A percentile compares a stretch with the other conserved stretches of the same genome.
phyloP scores from a whole-genome alignment of 768 basidiomycete species.

The Hericium erinaceus region DNA sequence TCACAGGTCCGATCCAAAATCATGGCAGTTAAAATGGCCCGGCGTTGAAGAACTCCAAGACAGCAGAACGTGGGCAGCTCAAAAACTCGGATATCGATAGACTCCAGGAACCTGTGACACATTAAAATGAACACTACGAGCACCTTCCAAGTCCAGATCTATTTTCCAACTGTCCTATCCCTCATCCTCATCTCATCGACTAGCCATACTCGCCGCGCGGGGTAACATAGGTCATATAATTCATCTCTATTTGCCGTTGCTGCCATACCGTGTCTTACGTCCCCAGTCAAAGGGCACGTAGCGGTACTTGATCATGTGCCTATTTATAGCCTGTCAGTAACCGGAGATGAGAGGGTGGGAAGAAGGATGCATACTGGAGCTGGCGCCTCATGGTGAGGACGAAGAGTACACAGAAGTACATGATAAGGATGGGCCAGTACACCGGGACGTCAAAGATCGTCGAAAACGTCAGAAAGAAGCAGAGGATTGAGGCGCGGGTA shows the following conservation, averaged over 20 bases:
- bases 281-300: slow-evolving; percentile 95
- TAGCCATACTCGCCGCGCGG: neutral
- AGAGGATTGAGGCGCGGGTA: slow-evolving; percentile 80
- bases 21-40: no score
- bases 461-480: slow-evolving; percentile 73
- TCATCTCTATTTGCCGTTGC: slow-evolving; percentile 34
- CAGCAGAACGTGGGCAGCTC: no score
- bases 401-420: slow-evolving; percentile 95
- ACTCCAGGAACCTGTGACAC: neutral
- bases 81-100: no score
- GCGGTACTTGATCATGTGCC: slow-evolving; percentile 99
- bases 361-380: slow-evolving; percentile 55
- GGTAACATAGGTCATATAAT: neutral
- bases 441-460: slow-evolving; percentile 92
- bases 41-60: no score
- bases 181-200: neutral
- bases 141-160: neutral
- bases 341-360: slow-evolving; percentile 4
- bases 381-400: slow-evolving; percentile 92
- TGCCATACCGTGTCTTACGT: slow-evolving; percentile 81
- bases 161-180: neutral
- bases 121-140: neutral
- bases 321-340: slow-evolving; percentile 20
- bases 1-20: no score
- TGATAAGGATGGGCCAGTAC: slow-evolving; percentile 96